Evolutionary conservation across 2,329 filamentous ascomycete species (phyloP), one percentile per base, ranked within the genome.

Genomic region (Alternaria viburni): DNA sequence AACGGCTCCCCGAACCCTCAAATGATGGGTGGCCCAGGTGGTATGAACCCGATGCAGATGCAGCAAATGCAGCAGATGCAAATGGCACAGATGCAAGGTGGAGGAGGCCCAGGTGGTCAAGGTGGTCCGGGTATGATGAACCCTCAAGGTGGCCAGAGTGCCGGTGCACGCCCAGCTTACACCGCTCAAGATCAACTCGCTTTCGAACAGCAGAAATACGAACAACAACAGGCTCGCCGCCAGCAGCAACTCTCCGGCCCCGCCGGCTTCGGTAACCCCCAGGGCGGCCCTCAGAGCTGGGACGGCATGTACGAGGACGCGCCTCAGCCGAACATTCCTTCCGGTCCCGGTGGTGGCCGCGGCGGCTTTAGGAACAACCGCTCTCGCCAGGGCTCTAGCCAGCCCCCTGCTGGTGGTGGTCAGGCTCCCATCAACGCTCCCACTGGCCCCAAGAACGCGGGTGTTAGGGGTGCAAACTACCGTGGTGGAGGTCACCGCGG

Each of bases 251-350:
- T 69, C 32, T 76, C 74, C 57, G 80, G 80, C 21, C 70, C 68
- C 45, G 76, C 72, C 59, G 80, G 80, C 25, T 80, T 77, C 78
- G 86, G 82, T 52, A 86, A 82, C 41, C 83, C 83, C 12, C 57
- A 59, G 60, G 89, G 88, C 47, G 89, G 89, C 15, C 91, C 91
- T n/a, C 93, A 92, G 23, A 94, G 91, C 44, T 97, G 94, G 93
- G 95, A 98, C 79, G 95, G 95, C 74, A 97, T 97, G 93, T 98
- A 97, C 79, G 95, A 98, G 77, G 95, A 97, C 78, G 92, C 94
- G 2, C 94, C 93, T 15, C 93, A 95, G 77, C 93, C 93, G 6
- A 90, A 90, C 71, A 87, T 90, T 69, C 84, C 82, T 71, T 83
- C 82, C 15, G 86, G 83, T 50, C 84, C 85, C 54, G 81, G 82